phyloP scores from a whole-genome alignment of 352 stramenopile genomes.

The Blastocystis sp. region DNA sequence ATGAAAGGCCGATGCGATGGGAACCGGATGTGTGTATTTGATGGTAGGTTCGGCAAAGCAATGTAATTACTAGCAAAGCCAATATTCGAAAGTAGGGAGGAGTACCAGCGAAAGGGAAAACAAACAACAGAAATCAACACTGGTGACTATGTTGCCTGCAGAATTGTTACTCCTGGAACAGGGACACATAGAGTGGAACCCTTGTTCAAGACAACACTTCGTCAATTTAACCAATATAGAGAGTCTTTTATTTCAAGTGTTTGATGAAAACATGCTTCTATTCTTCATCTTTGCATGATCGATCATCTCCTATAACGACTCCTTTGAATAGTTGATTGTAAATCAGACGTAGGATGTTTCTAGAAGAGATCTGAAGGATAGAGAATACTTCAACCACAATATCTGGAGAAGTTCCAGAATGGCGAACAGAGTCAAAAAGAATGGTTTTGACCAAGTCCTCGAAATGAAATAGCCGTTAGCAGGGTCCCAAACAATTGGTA shows the following conservation, averaged over 20 bases:
- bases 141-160: constrained; percentile 24
- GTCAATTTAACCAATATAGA: not conserved
- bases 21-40: constrained; percentile 65
- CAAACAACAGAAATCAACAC: constrained; percentile 63
- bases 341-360: constrained; percentile 40
- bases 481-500: constrained; percentile 35
- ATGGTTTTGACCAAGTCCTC: not conserved
- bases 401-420: constrained; percentile 27
- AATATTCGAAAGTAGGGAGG: not conserved
- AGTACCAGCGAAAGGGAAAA: not conserved
- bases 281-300: constrained; percentile 35
- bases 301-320: not conserved
- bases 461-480: constrained; percentile 31
- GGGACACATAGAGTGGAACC: constrained; percentile 39
- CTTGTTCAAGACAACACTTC: constrained; percentile 33
- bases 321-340: constrained; percentile 44
- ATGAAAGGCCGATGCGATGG: constrained; percentile 78
- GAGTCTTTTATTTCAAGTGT: not conserved
- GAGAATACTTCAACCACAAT: not conserved
- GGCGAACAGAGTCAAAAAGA: constrained; percentile 5
- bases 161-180: not conserved
- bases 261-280: not conserved
- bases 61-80: not conserved
- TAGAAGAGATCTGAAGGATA: not conserved
- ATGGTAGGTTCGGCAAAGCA: not conserved